Conservation (phyloP, 1,284 basidiomycete genomes). For the Austroboletus novae-zelandiae region DNA sequence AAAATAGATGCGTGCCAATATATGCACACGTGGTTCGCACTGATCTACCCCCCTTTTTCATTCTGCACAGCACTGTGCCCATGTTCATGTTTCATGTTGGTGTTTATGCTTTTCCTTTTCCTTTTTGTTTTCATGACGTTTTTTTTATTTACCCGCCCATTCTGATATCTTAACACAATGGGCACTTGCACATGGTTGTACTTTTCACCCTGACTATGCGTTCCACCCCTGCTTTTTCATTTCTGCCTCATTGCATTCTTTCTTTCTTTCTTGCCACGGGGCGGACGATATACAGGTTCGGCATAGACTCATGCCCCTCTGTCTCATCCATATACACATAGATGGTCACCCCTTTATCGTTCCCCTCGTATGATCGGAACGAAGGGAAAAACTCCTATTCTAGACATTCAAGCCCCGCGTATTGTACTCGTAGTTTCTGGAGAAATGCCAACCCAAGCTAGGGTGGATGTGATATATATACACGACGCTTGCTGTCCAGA, state of each 20-base stretch:
- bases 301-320: too few species aligned
- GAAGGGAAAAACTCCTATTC: too few species aligned
- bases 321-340: too few species aligned
- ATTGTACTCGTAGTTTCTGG: too few species aligned
- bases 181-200: neutral
- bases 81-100: neutral
- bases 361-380: too few species aligned
- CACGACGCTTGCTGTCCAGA: too few species aligned
- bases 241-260: neutral
- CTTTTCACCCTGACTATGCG: neutral
- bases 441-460: too few species aligned
- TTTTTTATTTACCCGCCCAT: neutral
- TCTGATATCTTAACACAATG: neutral
- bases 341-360: too few species aligned
- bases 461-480: too few species aligned
- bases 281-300: too few species aligned
- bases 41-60: neutral
- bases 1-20: constrained; percentile 23
- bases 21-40: constrained; percentile 1
- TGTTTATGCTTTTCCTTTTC: constrained; percentile 4
- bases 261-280: neutral
- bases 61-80: too few species aligned
- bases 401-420: too few species aligned
- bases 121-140: constrained; percentile 8
- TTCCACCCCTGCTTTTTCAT: neutral